Evolutionary conservation across 345 rosid genomes (phyloP).

Genomic region (Anacardium occidentale): DNA sequence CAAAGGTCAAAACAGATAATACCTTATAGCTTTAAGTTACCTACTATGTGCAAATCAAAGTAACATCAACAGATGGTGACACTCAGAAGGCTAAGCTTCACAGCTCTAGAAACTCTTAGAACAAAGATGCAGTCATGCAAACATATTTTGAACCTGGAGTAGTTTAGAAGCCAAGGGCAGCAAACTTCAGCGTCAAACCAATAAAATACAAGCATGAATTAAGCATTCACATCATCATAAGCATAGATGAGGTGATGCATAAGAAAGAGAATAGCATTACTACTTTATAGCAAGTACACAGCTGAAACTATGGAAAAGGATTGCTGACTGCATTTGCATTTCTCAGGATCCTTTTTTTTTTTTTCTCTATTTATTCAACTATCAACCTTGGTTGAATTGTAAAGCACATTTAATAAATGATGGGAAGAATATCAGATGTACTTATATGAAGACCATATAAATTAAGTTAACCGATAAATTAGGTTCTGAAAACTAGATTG

Average conservation of each 20-base stretch:
- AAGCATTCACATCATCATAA: background rate
- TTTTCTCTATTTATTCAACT: slow-evolving; percentile 23
- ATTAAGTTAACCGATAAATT: background rate
- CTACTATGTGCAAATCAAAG: no score
- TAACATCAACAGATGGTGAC: no score
- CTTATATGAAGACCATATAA: background rate
- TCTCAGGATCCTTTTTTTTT: slow-evolving; percentile 9
- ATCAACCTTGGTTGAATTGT: slow-evolving; percentile 21
- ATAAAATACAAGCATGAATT: no score
- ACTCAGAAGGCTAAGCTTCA: no score
- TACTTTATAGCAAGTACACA: background rate
- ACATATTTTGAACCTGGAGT: no score
- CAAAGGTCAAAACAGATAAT: no score
- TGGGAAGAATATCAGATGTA: slow-evolving; percentile 9
- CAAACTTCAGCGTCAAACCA: background rate
- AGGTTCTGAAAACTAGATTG: slow-evolving; percentile 70
- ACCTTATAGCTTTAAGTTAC: no score
- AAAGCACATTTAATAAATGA: slow-evolving; percentile 10
- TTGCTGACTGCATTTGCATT: slow-evolving; percentile 29
- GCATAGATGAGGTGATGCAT: no score
- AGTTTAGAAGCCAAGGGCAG: no score
- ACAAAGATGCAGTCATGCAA: no score
- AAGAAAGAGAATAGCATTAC: background rate
- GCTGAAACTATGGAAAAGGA: background rate
- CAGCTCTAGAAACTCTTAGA: no score